Percentiles rank a stretch among this genome's conserved stretches.
Conservation (phyloP, 1,139 yeast species). For the Candida sp. region DNA sequence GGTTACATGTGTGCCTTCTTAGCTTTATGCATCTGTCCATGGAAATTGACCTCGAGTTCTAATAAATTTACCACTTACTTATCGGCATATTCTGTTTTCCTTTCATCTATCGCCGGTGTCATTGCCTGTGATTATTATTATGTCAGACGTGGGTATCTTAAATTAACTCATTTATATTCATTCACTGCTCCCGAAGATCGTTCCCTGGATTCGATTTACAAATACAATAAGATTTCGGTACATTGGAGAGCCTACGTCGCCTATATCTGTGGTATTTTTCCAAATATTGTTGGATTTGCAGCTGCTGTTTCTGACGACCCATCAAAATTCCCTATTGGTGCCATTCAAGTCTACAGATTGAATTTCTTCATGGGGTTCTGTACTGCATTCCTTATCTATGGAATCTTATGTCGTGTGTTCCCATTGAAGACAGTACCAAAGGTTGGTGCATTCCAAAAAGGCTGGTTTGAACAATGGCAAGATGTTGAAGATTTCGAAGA, state of each 20-base stretch:
- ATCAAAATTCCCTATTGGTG: constrained; percentile 55
- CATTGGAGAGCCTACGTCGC: constrained; percentile 83
- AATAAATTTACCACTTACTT: constrained; percentile 80
- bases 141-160: constrained; percentile 70
- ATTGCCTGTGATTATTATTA: constrained; percentile 74
- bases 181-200: constrained; percentile 31
- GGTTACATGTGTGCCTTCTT: constrained; percentile 76
- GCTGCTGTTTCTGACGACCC: constrained; percentile 55
- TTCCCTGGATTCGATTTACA: constrained; percentile 41
- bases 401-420: constrained; percentile 44
- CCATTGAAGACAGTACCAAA: constrained; percentile 64
- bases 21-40: constrained; percentile 81
- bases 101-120: constrained; percentile 86
- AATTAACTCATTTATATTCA: constrained; percentile 61
- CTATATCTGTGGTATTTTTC: constrained; percentile 70
- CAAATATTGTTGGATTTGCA: constrained; percentile 85
- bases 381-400: constrained; percentile 51
- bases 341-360: constrained; percentile 65
- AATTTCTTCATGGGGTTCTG: constrained; percentile 76
- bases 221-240: constrained; percentile 59
- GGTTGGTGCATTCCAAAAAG: constrained; percentile 46
- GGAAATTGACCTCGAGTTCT: constrained; percentile 77
- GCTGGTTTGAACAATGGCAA: constrained; percentile 62
- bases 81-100: constrained; percentile 82
- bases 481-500: constrained; percentile 65